Evolutionary conservation across 192 early-diverging fungal genomes (phyloP).

Genomic region (Spizellomyces punctatus): DNA sequence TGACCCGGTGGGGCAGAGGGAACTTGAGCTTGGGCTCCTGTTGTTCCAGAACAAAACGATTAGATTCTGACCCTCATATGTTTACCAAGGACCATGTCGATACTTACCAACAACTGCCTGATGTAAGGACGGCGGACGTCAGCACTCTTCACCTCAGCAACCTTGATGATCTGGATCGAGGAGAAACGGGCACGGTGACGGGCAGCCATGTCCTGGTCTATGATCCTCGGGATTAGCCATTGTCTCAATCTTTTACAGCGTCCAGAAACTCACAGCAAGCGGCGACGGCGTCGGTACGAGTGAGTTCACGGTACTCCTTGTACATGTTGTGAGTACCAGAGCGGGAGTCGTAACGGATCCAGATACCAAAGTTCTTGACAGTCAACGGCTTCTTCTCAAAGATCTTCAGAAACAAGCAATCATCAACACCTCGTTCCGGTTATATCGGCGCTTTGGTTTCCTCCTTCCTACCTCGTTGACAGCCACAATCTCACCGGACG

Average conservation of each 20-base stretch:
- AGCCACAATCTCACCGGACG: conserved; percentile 95
- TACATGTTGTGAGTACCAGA: conserved; percentile 99
- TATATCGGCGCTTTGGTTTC: not conserved
- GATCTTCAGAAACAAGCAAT: conserved; percentile 59
- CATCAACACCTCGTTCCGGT: not conserved
- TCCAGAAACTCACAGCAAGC: conserved; percentile 54
- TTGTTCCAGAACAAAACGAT: conserved; percentile 24
- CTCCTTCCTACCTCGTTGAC: conserved; percentile 82
- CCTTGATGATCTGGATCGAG: conserved; percentile 99
- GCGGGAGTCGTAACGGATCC: conserved; percentile 99
- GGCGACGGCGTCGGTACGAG: conserved; percentile 65
- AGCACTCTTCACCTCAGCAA: conserved; percentile 83
- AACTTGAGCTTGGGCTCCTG: conserved; percentile 84
- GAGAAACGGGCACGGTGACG: conserved; percentile 97
- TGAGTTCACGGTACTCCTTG: conserved; percentile 99
- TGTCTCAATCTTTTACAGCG: not conserved
- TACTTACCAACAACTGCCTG: conserved; percentile 80
- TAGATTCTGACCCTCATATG: conserved; percentile 4
- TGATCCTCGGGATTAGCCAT: not conserved
- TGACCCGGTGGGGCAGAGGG: conserved; percentile 97
- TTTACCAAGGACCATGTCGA: not conserved
- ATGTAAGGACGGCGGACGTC: conserved; percentile 98
- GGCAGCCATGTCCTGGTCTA: conserved; percentile 98
- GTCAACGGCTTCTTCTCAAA: conserved; percentile 89
- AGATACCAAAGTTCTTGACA: conserved; percentile 99